Percentiles rank a stretch among this genome's conserved stretches.
phyloP scores from a whole-genome alignment of 2,329 filamentous ascomycete genomes.

The Hirsutella thompsonii region DNA sequence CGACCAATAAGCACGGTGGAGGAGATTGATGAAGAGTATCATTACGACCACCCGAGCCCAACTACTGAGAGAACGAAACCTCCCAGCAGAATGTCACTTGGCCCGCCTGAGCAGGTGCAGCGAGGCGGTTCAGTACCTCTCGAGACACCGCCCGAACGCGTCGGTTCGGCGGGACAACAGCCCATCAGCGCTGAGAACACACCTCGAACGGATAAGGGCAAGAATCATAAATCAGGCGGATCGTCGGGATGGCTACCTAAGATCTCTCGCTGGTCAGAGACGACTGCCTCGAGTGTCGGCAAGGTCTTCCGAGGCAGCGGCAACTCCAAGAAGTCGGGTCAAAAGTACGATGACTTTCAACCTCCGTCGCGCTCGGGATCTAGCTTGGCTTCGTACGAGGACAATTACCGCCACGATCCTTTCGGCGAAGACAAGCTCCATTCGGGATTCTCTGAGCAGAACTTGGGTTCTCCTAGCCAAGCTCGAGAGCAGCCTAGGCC shows the following conservation, averaged over 20 bases:
- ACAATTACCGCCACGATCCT: slow-evolving; percentile 37
- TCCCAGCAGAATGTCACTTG: slow-evolving; percentile 47
- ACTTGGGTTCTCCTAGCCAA: slow-evolving; percentile 21
- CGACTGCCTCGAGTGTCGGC: slow-evolving; percentile 77
- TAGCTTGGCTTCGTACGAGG: slow-evolving; percentile 53
- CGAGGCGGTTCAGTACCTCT: slow-evolving; percentile 41
- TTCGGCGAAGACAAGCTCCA: slow-evolving; percentile 50
- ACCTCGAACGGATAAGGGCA: slow-evolving; percentile 57
- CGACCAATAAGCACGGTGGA: slow-evolving; percentile 84
- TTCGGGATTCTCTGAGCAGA: slow-evolving; percentile 40
- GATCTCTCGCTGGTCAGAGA: slow-evolving; percentile 95
- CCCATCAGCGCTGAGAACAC: slow-evolving; percentile 65
- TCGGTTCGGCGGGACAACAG: slow-evolving; percentile 22
- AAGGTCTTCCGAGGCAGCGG: slow-evolving; percentile 61
- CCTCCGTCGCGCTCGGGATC: slow-evolving; percentile 65
- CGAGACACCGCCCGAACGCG: slow-evolving; percentile 44
- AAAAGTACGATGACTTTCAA: slow-evolving; percentile 45
- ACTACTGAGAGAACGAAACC: slow-evolving; percentile 21
- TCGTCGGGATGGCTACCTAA: slow-evolving; percentile 76
- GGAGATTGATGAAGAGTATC: slow-evolving; percentile 66
- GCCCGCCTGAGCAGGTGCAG: slow-evolving; percentile 28
- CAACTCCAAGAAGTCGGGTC: slow-evolving; percentile 36
- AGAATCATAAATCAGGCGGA: slow-evolving; percentile 78
- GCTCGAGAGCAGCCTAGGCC: slow-evolving; percentile 10
- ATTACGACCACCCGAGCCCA: slow-evolving; percentile 38